Evolutionary conservation across 2,329 filamentous ascomycete species (phyloP).

Genomic region (Fusarium metavorans): DNA sequence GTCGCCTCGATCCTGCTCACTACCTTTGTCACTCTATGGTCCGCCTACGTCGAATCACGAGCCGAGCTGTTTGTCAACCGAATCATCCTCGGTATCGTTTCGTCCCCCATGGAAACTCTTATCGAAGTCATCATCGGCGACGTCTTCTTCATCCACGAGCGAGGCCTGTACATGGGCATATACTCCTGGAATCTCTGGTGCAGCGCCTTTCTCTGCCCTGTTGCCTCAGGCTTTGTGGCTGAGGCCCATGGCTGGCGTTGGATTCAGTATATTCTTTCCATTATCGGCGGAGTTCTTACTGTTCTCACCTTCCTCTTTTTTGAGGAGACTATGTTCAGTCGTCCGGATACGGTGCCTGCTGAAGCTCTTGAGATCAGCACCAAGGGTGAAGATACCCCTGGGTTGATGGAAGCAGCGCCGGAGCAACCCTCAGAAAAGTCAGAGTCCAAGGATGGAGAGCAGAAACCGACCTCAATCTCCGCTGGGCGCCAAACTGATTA

Average conservation of each 20-base stretch:
- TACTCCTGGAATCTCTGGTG: conserved; percentile 43
- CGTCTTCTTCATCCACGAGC: conserved; percentile 16
- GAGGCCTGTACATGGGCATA: conserved; percentile 42
- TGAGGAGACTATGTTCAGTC: conserved; percentile 42
- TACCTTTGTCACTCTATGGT: conserved; percentile 34
- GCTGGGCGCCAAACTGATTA: neutral
- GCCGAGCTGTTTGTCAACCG: conserved; percentile 42
- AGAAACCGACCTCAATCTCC: neutral
- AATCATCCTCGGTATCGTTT: conserved; percentile 38
- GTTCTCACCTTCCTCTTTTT: conserved; percentile 37
- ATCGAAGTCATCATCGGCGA: conserved; percentile 2
- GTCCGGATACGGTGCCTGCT: neutral
- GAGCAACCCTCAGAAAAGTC: neutral
- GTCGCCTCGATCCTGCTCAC: conserved; percentile 29
- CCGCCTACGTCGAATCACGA: conserved; percentile 31
- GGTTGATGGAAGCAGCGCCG: neutral
- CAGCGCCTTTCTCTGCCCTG: conserved; percentile 39
- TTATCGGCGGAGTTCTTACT: conserved; percentile 24
- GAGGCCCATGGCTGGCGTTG: conserved; percentile 30
- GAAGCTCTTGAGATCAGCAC: neutral
- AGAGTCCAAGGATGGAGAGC: neutral
- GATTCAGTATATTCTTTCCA: conserved; percentile 41
- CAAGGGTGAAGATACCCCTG: conserved; percentile 13
- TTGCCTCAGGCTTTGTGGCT: conserved; percentile 40
- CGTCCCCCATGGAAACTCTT: conserved; percentile 39